Base-by-base conservation (phyloP, 2,329 filamentous ascomycete species). In the Pseudocercospora macadamiae region DNA sequence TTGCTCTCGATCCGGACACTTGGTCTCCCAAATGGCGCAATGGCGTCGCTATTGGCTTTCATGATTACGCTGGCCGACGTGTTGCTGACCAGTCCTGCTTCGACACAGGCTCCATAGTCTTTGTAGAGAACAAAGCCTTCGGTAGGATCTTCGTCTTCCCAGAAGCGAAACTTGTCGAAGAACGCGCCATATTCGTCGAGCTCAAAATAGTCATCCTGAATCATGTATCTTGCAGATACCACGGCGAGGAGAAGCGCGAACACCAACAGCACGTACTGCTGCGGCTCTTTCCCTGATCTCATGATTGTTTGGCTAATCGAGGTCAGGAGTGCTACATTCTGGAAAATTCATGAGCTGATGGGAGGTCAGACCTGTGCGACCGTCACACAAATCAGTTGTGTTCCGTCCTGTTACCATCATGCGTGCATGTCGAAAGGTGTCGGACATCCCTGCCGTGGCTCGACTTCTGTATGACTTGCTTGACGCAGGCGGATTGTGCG, bases 91-190 rank as follows among this genome's bases (percentile, higher is more conserved):
- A 69, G 54, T 8, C 59, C 57, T 10, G 36, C 52, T 19, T 42
- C 53, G 10, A 57, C 30, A 55, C 89, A 89, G 1, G 80, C 82
- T 12, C 70, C 57, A 53, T 81, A 78, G 64, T 83, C 78, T 54
- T 86, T 80, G 68, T 92, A 95, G 61, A 84, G 75, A 67, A 95
- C 90, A 67, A 86, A 90, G 26, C 90, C 90, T 62, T 86, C 67
- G 2, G 90, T 95, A 0, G 90, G 90, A 68, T 95, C 90, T 4
- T 65, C n/a, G 18, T 59, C 76, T 7, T 78, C 81, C 64, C 74
- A 83, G 71, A 84, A 84, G 23, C 71, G 66, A 67, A 84, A 83
- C 64, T 77, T 75, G 64, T 78, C 74, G 68, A 83, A 83, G 66
- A 83, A 84, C 44, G 68, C 66, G 34, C 63, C 64, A n/a, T 48